These are phyloP conservation scores for Apiospora koreana DNA, from an alignment of 2,329 filamentous ascomycete genomes.

Conservation along the genomic window DNA sequence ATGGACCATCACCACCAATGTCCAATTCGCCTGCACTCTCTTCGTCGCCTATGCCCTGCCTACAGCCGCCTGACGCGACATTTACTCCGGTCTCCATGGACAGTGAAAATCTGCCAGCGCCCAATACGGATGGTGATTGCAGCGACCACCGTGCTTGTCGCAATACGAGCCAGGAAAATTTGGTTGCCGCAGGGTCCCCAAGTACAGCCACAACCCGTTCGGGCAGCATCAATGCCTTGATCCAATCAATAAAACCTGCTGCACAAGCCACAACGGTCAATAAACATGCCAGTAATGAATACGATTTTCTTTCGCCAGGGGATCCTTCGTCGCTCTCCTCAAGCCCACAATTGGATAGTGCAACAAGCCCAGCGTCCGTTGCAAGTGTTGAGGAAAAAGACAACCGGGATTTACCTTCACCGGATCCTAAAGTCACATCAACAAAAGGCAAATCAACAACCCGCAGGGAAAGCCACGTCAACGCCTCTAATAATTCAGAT, in stretches of 20 bases:
- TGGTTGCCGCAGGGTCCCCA: slow-evolving; percentile 1
- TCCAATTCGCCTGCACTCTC: slow-evolving; percentile 30
- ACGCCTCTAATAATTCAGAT: slow-evolving; percentile 3
- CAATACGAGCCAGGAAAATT: not conserved
- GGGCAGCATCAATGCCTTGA: slow-evolving; percentile 28
- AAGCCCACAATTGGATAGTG: not conserved
- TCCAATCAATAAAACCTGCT: slow-evolving; percentile 33
- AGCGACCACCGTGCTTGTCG: slow-evolving; percentile 10
- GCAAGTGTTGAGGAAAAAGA: slow-evolving; percentile 2
- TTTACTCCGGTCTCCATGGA: slow-evolving; percentile 36
- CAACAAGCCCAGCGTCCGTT: slow-evolving; percentile 4
- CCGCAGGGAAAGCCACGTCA: slow-evolving; percentile 4
- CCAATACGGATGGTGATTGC: not conserved
- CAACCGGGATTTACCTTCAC: not conserved
- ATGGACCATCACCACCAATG: slow-evolving; percentile 24
- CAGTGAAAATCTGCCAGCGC: slow-evolving; percentile 22
- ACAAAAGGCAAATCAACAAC: not conserved
- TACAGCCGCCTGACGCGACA: slow-evolving; percentile 26
- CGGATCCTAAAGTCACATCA: not conserved
- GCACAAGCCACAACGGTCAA: slow-evolving; percentile 28
- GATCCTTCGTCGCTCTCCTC: slow-evolving; percentile 8
- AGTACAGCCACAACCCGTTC: slow-evolving; percentile 22
- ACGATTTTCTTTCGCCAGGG: slow-evolving; percentile 32
- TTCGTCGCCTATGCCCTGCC: slow-evolving; percentile 33
- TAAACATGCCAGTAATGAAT: slow-evolving; percentile 25